These are phyloP conservation scores for Fusarium longipes DNA, from an alignment of 2,329 filamentous ascomycete genomes.

Conservation along the genomic window DNA sequence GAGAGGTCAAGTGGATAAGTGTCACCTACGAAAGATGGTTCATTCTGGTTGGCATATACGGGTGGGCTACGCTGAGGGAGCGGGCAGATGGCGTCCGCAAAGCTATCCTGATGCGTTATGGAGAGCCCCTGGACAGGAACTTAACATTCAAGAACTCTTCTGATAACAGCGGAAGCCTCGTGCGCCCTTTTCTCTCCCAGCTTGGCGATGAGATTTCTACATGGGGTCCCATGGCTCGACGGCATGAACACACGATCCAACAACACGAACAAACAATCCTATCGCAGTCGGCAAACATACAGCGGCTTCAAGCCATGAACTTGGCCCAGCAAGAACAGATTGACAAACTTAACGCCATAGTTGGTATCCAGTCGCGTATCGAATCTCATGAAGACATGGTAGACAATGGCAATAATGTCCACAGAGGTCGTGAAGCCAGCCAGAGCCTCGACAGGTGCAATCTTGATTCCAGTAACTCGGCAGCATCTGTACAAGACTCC, in stretches of 20 bases:
- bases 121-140: background rate
- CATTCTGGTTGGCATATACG: background rate
- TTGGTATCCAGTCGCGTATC: background rate
- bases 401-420: background rate
- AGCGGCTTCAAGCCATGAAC: background rate
- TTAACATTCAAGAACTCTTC: background rate
- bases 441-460: background rate
- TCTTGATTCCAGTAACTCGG: background rate
- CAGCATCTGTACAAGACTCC: background rate
- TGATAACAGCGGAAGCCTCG: background rate
- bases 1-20: background rate
- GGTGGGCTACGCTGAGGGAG: background rate
- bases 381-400: background rate
- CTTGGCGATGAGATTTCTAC: background rate
- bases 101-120: background rate
- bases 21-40: slow-evolving; percentile 6
- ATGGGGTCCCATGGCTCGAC: background rate
- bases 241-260: background rate
- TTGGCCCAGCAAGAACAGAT: background rate
- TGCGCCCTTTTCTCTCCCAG: background rate
- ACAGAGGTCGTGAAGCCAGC: background rate
- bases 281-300: background rate
- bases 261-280: background rate
- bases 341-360: background rate
- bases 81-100: background rate